Evolutionary conservation across 805 yeast genomes (phyloP).

Genomic region (Sugiyamaella americana): DNA sequence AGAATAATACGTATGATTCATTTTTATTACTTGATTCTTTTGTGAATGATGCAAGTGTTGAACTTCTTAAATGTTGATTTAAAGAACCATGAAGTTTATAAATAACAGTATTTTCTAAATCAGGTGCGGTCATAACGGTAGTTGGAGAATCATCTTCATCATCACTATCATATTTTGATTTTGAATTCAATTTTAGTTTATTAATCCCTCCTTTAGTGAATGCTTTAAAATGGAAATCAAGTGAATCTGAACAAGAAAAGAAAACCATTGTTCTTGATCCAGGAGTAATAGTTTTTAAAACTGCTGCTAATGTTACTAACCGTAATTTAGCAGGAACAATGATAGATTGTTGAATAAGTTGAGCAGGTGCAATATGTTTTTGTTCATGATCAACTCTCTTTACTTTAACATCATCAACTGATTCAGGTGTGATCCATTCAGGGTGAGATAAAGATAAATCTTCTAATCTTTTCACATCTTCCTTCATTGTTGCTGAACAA

Average conservation of each 20-base stretch:
- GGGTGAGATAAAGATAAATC: slow-evolving; percentile 70
- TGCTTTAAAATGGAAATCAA: slow-evolving; percentile 79
- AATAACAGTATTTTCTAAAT: slow-evolving; percentile 42
- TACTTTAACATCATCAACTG: slow-evolving; percentile 29
- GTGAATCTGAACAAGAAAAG: slow-evolving; percentile 93
- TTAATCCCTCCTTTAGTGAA: slow-evolving; percentile 53
- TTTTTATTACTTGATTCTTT: slow-evolving; percentile 27
- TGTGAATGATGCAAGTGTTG: slow-evolving; percentile 61
- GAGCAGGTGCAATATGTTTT: slow-evolving; percentile 80
- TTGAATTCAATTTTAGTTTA: slow-evolving; percentile 3
- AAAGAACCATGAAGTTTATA: slow-evolving; percentile 87
- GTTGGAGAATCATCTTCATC: slow-evolving; percentile 26
- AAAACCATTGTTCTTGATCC: slow-evolving; percentile 54
- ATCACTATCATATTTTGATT: slow-evolving; percentile 32
- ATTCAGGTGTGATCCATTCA: slow-evolving; percentile 49
- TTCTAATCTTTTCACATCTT: slow-evolving; percentile 73
- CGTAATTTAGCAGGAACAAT: slow-evolving; percentile 91
- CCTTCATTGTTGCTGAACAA: slow-evolving; percentile 92
- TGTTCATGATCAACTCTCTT: not conserved
- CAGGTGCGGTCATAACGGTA: slow-evolving; percentile 50
- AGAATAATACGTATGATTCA: slow-evolving; percentile 57
- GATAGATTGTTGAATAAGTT: slow-evolving; percentile 70
- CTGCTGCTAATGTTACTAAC: slow-evolving; percentile 70
- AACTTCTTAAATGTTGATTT: slow-evolving; percentile 73
- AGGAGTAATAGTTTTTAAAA: slow-evolving; percentile 40